phyloP scores from a whole-genome alignment of 2,329 filamentous ascomycete species.

The Bipolaris gigantea region DNA sequence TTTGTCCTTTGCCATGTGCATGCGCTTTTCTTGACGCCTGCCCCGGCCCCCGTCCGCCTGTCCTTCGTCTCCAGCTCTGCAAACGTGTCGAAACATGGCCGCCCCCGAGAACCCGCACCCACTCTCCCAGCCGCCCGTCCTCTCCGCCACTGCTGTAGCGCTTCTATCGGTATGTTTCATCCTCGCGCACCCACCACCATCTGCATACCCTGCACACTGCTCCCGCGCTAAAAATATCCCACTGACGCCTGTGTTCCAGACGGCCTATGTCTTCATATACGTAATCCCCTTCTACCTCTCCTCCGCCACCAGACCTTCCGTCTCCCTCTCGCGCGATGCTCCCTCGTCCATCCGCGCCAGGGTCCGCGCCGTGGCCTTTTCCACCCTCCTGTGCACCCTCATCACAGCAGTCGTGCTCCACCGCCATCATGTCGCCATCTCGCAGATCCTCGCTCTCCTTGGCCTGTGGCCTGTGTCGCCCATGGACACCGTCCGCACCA shows the following conservation, averaged over 20 bases:
- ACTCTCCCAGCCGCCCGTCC: slow-evolving; percentile 43
- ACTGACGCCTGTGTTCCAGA: slow-evolving; percentile 49
- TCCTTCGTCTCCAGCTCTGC: slow-evolving; percentile 19
- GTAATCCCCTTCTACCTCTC: slow-evolving; percentile 90
- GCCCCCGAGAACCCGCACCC: slow-evolving; percentile 38
- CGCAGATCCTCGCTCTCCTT: slow-evolving; percentile 66
- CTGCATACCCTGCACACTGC: slow-evolving; percentile 7
- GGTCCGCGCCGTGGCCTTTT: slow-evolving; percentile 76
- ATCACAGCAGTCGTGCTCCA: slow-evolving; percentile 69
- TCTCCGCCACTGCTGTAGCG: slow-evolving; percentile 41
- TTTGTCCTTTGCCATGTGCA: slow-evolving; percentile 9
- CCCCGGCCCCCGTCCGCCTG: background rate
- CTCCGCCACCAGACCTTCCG: slow-evolving; percentile 74
- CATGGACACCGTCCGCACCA: slow-evolving; percentile 62
- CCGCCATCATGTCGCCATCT: slow-evolving; percentile 53
- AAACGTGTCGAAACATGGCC: slow-evolving; percentile 11
- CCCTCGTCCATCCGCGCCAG: slow-evolving; percentile 87
- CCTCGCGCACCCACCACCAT: slow-evolving; percentile 21
- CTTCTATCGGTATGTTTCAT: slow-evolving; percentile 46
- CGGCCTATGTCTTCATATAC: slow-evolving; percentile 84
- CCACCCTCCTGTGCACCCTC: slow-evolving; percentile 69
- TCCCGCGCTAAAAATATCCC: slow-evolving; percentile 6
- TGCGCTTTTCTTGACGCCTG: slow-evolving; percentile 26
- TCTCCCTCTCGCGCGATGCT: slow-evolving; percentile 78
- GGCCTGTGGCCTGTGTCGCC: slow-evolving; percentile 79